A percentile compares a stretch with the other conserved stretches of the same genome.
Conservation (phyloP, 495 filamentous ascomycete species). For the Neurospora tetrasperma region DNA sequence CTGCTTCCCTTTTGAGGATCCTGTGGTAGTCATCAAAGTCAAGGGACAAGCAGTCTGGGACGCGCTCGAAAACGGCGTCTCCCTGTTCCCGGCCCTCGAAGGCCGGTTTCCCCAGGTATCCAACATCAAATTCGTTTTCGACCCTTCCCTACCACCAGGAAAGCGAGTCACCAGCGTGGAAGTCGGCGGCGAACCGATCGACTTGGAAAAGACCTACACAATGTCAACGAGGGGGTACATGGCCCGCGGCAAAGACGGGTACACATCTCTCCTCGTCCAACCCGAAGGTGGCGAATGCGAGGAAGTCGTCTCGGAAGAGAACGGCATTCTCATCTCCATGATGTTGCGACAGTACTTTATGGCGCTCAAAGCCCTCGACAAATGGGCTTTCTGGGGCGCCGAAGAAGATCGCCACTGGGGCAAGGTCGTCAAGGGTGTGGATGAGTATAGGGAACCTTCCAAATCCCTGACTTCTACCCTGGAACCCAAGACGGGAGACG, state of each 20-base stretch:
- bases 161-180: constrained; percentile 52
- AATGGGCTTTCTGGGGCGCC: constrained; percentile 57
- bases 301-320: constrained; percentile 73
- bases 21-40: constrained; percentile 65
- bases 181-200: constrained; percentile 48
- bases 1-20: constrained; percentile 90
- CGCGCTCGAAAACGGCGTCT: constrained; percentile 75
- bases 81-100: constrained; percentile 71
- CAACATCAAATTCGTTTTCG: constrained; percentile 62
- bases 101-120: constrained; percentile 76
- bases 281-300: constrained; percentile 63
- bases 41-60: constrained; percentile 56
- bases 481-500: not conserved
- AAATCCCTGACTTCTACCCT: not conserved
- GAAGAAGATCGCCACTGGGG: constrained; percentile 50
- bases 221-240: constrained; percentile 77
- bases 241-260: constrained; percentile 77
- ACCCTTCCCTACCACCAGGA: constrained; percentile 46
- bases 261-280: constrained; percentile 55
- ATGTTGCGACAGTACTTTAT: constrained; percentile 86
- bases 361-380: constrained; percentile 64
- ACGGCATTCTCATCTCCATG: constrained; percentile 71
- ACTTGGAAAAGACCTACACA: constrained; percentile 50
- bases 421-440: constrained; percentile 41
- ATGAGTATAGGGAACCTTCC: not conserved